Base-by-base conservation (phyloP, 2,329 filamentous ascomycete genomes). In the Pseudomassariella vexata region DNA sequence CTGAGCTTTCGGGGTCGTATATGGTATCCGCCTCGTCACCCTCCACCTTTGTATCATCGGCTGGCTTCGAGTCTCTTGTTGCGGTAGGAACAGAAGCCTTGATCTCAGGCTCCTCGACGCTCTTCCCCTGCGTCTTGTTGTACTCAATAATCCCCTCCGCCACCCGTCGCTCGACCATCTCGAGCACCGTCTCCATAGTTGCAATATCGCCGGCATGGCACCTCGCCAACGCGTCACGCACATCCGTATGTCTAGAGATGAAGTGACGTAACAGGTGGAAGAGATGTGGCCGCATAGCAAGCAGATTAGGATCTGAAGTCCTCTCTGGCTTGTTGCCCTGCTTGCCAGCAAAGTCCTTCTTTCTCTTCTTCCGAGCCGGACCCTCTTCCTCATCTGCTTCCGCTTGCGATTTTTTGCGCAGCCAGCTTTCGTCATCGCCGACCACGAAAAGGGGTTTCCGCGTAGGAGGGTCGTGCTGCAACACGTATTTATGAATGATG, bases 221-320 rank as follows among this genome's bases (percentile, higher is more conserved):
- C 39, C 68, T 69, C 1, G 86, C 89, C 3, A 98, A 71, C n/a
- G 81, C 76, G 53, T 96, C 87, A 19, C 92, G 77, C 19, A 96
- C 79, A 44, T 92, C 73, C 16, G 85, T 89, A 58, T 95, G 85
- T 40, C 70, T 73, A 3, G 79, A 69, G 20, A 98, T 79, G 16
- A 96, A 73, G 19, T 90, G 80, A 11, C 90, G 76, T 15, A 96
- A 73, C 17, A 98, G 73, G 55, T 94, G 85, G 67, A 98, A 98
- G 25, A 95, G 74, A 57, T 98, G 92, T 1, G 87, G 79, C 57
- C 96, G 89, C 70, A 95, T 85, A 20, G 79, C 79, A 9, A 74
- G 69, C 28, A 95, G 66, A 55, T 92, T 96, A 4, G 63, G 75
- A 51, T 57, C 62, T 27, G 41, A 36, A 22, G 48, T 52, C 26